Conservation (phyloP, 495 filamentous ascomycete species). For the Penicillium atrosanguineum region DNA sequence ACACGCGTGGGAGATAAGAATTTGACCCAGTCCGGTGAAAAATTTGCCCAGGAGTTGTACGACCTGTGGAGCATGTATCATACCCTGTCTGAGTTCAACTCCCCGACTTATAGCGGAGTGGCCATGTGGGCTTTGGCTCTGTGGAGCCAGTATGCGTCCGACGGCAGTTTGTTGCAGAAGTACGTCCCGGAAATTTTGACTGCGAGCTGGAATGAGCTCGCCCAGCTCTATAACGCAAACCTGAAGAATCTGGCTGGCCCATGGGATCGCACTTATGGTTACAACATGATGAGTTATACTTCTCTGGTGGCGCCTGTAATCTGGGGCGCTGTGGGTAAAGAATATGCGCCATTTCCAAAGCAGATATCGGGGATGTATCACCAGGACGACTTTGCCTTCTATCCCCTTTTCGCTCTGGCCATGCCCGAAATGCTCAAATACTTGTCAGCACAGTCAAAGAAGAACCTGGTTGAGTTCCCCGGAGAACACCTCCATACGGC, state of each 20-base stretch:
- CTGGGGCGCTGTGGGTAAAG: constrained; percentile 36
- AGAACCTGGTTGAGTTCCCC: constrained; percentile 26
- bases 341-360: constrained; percentile 22
- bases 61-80: constrained; percentile 33
- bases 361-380: constrained; percentile 33
- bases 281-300: constrained; percentile 42
- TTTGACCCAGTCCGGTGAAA: constrained; percentile 36
- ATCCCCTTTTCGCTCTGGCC: constrained; percentile 33
- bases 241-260: constrained; percentile 42
- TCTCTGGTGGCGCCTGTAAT: constrained; percentile 35
- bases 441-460: constrained; percentile 8
- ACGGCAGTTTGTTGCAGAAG: constrained; percentile 27
- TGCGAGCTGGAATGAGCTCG: constrained; percentile 31
- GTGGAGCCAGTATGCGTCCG: constrained; percentile 33
- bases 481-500: constrained; percentile 35
- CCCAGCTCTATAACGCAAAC: constrained; percentile 34
- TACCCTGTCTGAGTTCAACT: constrained; percentile 44
- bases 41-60: constrained; percentile 32
- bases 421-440: constrained; percentile 29
- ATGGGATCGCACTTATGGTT: constrained; percentile 44
- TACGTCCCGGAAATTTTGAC: constrained; percentile 28
- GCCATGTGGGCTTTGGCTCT: constrained; percentile 41
- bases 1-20: constrained; percentile 32
- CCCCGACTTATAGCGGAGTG: constrained; percentile 43
- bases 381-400: constrained; percentile 37